Evolutionary conservation across 495 filamentous ascomycete species (phyloP), one percentile per base, ranked within the genome.

Genomic region (Sabuloglossum arenarium): DNA sequence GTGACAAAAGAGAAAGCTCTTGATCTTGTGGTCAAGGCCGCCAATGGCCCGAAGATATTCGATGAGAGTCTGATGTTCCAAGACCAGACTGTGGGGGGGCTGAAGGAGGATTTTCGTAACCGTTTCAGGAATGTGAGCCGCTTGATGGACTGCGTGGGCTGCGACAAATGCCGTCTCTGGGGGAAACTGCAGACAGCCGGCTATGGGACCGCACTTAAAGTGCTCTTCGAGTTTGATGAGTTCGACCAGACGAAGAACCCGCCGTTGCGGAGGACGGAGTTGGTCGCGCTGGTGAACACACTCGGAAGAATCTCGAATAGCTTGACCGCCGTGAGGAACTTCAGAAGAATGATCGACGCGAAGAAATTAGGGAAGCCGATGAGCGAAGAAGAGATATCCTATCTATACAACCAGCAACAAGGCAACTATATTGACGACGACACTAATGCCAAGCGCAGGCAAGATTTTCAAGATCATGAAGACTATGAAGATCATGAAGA

Each of bases 151-250:
- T 98, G 91, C 67, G 91, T 97, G 16, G 91, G 91, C 23, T 98
- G 91, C 68, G 91, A 98, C 71, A 98, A 98, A 70, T 98, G 91
- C 70, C 80, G 91, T 16, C 79, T 98, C 2, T 98, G 91, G 93
- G 91, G 91, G 52, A 98, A 97, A 68, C 68, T 98, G n/a, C 91
- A 98, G 66, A 91, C 88, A 6, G 85, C 84, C 21, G 91, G 91
- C 16, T 97, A 95, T 63, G 93, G 91, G 32, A 88, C 91, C 1
- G 91, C 91, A 10, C 69, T 98, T 34, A 98, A 98, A 68, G 81
- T 98, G 1, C 73, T 98, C 1, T 98, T 97, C 62, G 93, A 98
- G 61, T 94, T 90, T 60, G 88, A 94, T 64, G 81, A 86, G 66
- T 47, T 28, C 29, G 80, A 84, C 51, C 76, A 82, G 55, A 76